phyloP scores from a whole-genome alignment of 805 yeast species.

The Saitoella complicata region DNA sequence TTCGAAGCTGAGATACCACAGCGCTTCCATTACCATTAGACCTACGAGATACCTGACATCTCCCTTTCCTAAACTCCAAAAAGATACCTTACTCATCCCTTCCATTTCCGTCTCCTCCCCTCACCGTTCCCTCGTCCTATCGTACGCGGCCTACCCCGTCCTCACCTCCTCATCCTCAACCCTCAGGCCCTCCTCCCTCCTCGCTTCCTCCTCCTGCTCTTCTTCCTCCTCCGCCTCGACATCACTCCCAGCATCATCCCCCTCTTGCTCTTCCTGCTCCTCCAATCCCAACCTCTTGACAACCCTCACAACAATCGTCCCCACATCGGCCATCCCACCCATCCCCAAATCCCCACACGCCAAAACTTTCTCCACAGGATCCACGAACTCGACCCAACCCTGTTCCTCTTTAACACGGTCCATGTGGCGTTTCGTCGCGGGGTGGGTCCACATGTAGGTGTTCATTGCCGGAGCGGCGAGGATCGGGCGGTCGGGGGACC shows the following conservation, averaged over 20 bases:
- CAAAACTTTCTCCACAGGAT: conserved; percentile 86
- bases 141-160: too few species aligned
- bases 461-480: conserved; percentile 93
- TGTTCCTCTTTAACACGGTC: conserved; percentile 67
- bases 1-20: too few species aligned
- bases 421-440: conserved; percentile 72
- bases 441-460: conserved; percentile 76
- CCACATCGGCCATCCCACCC: conserved; percentile 99
- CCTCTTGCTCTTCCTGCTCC: background rate
- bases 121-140: too few species aligned
- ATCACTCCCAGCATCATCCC: background rate
- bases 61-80: too few species aligned
- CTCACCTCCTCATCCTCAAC: too few species aligned
- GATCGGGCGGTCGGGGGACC: conserved; percentile 87
- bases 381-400: conserved; percentile 88
- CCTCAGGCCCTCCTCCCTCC: too few species aligned
- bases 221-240: too few species aligned
- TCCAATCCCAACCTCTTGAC: conserved; percentile 38
- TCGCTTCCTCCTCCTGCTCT: too few species aligned
- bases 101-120: too few species aligned
- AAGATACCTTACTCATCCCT: too few species aligned
- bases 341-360: conserved; percentile 96
- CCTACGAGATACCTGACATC: too few species aligned
- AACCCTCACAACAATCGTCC: conserved; percentile 75
- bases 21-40: too few species aligned